These are phyloP conservation scores for Podaxis rugospora DNA, from an alignment of 768 basidiomycete genomes.

Conservation along the genomic window DNA sequence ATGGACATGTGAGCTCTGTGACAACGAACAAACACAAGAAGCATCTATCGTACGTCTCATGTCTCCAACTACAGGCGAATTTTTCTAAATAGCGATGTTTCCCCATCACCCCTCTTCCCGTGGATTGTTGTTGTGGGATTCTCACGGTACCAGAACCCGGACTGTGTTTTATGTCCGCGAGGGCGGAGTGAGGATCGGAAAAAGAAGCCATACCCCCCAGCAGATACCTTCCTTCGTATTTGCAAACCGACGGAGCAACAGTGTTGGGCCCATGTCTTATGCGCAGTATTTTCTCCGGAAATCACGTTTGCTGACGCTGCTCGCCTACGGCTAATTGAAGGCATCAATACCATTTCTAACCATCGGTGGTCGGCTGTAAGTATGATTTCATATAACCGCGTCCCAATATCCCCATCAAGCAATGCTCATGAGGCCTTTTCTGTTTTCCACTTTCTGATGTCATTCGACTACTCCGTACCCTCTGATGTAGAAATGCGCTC, in stretches of 20 bases:
- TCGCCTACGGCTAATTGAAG: slow-evolving; percentile 78
- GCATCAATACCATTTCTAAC: slow-evolving; percentile 67
- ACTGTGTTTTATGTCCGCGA: slow-evolving; percentile 82
- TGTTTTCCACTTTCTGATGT: background rate
- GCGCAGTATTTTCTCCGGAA: slow-evolving; percentile 85
- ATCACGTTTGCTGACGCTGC: slow-evolving; percentile 75
- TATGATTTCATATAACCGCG: slow-evolving; percentile 12
- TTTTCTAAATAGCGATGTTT: background rate
- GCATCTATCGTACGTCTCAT: slow-evolving; percentile 63
- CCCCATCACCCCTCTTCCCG: background rate
- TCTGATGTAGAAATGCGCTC: slow-evolving; percentile 54
- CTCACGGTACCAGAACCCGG: slow-evolving; percentile 51
- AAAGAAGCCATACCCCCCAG: slow-evolving; percentile 39
- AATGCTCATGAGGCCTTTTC: background rate
- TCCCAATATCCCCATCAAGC: background rate
- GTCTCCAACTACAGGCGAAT: background rate
- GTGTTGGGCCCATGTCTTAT: slow-evolving; percentile 89
- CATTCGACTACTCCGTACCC: background rate
- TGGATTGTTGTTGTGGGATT: background rate
- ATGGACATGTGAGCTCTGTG: slow-evolving; percentile 88
- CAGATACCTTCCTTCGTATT: slow-evolving; percentile 66
- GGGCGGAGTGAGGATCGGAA: slow-evolving; percentile 45
- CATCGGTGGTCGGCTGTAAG: slow-evolving; percentile 74
- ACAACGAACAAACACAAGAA: slow-evolving; percentile 78
- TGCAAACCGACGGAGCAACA: slow-evolving; percentile 92